Base-by-base conservation (phyloP, 768 basidiomycete genomes). In the Podaxis sp. region DNA sequence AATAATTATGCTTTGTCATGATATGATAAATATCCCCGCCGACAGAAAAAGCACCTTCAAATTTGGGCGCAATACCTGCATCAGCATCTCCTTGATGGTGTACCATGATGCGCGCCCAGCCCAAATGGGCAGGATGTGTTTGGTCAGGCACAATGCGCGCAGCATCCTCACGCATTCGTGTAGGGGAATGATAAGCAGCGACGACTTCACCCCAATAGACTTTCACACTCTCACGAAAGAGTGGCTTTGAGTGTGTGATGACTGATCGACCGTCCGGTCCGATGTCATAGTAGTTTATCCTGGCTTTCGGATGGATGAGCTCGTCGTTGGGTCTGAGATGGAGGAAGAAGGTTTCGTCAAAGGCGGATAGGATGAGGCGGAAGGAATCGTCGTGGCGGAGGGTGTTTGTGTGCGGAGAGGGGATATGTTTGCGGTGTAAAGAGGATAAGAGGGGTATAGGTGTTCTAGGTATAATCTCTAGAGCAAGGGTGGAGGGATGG, bases 141-240 rank as follows among this genome's bases (percentile, higher is more conserved):
- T 11, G 18, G 55, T 69, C 71, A 40, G 75, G 78, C 3, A 79
- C 66, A 23, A 82, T 80, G 50, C 84, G 80, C 4, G 83, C 87
- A 21, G 79, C 77, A 69, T 89, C 89, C 67, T 87, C 84, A 27
- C 82, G 79, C 79, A 88, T 75, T 42, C 87, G 82, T 16, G 73
- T 72, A 3, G 72, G 71, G 5, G 88, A 82, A 58, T 80, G 73
- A 50, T 81, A 70, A n/a, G 78, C 75, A 57, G 82, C 76, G 55
- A 94, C 77, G 42, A 93, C 91, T 63, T 91, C 88, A 10, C 91
- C 91, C 72, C 80, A 79, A 71, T 89, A 94, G 16, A 86, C 87
- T 66, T 78, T 82, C 52, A 91, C 84, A 25, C 79, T 76, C 63
- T 87, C 82, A 7, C 82, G 82, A 14, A 85, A 72, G n/a, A 92